A percentile compares a stretch with the other conserved stretches of the same genome.
Evolutionary conservation across 2,329 filamentous ascomycete species (phyloP).

Genomic region (Neonectria faginata): DNA sequence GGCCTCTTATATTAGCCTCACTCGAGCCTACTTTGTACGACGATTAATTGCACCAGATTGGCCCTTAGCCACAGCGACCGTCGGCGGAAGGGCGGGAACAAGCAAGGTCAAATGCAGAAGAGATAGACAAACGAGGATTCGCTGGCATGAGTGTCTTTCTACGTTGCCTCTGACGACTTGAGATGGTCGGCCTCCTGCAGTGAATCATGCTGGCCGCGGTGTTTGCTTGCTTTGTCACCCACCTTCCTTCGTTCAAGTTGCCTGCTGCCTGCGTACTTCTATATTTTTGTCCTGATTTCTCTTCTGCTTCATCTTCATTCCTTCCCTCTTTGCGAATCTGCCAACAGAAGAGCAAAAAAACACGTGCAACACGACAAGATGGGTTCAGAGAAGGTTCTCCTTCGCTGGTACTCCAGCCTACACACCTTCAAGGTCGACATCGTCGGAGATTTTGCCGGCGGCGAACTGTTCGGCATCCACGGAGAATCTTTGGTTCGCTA

Average conservation of each 20-base stretch:
- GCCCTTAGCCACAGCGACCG: background rate
- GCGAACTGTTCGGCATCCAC: constrained; percentile 78
- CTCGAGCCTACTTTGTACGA: background rate
- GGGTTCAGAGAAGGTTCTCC: constrained; percentile 9
- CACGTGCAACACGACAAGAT: background rate
- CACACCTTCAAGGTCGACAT: constrained; percentile 64
- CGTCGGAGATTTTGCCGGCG: constrained; percentile 80
- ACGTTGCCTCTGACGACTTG: background rate
- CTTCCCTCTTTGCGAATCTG: background rate
- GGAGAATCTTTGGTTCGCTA: constrained; percentile 78
- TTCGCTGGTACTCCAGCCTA: constrained; percentile 25
- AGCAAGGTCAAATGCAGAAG: background rate
- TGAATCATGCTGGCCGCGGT: background rate
- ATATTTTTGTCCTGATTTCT: background rate
- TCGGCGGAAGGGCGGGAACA: background rate
- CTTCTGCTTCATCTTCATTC: background rate
- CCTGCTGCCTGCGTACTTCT: background rate
- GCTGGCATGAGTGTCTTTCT: background rate
- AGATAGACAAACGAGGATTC: background rate
- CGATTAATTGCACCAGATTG: background rate
- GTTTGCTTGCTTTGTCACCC: background rate
- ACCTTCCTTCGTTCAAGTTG: background rate
- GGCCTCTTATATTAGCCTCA: background rate
- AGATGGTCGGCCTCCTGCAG: constrained; percentile 13
- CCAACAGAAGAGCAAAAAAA: background rate